Base-by-base conservation (phyloP, 108 stramenopile genomes). In the Skeletonema marinoi region DNA sequence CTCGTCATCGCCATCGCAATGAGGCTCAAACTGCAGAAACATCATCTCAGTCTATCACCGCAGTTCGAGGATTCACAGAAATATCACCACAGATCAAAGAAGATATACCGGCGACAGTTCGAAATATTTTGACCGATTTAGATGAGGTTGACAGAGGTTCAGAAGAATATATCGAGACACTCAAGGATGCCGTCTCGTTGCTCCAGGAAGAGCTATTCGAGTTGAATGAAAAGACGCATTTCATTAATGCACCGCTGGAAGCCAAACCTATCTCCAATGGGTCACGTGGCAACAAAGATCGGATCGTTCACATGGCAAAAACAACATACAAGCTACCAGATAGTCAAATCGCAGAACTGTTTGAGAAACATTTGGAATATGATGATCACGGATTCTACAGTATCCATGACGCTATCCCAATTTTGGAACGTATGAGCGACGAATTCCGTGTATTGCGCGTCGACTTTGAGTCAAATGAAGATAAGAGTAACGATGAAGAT, bases 381-480 rank as follows among this genome's bases (percentile, higher is more conserved):
- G 65, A 60, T 29, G 29, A 64, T 25, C 17, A 69, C 64, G 78
- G 71, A 36, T 67, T 19, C 46, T 78, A 63, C 51, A 78, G 78
- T 46, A 72, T 78, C 14, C 39, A 78, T 61, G 71, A 72, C 39
- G 78, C 78, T 17, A 39, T 78, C 8, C 48, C 30, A 32, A 65
- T 33, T 17, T 71, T 71, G 19, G 39, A 65, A 29, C 16, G 36
- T 39, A 19, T 21, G 38, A 41, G 41, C 6, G 46, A 42, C 6
- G 9, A 71, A 13, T 29, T 6, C 1, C 10, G 21, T 33, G 35
- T 21, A 0, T 56, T 19, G 11, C 31, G 63, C 5, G 16, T 17
- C 17, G 54, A 46, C 39, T 16, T 33, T 16, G 71, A 60, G 30
- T 10, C 59, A 31, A 60, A 60, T 29, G 59, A 60, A 31, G 2